Evolutionary conservation across 257 asterid genomes (phyloP).

Genomic region (Jacaranda copaia): DNA sequence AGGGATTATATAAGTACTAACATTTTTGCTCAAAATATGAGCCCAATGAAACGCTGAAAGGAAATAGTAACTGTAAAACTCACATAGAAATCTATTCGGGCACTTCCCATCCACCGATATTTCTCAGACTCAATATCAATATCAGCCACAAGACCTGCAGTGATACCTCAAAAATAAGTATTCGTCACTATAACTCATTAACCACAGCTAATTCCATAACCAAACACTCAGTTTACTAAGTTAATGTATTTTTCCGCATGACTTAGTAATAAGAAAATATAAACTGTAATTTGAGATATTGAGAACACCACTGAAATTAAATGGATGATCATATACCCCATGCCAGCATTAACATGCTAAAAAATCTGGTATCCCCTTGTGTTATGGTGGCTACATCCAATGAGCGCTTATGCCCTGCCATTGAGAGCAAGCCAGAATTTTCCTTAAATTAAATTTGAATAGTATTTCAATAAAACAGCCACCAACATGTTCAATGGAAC

Average conservation of each 20-base stretch:
- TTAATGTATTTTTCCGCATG: slow-evolving; percentile 28
- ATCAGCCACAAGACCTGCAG: slow-evolving; percentile 93
- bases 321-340: slow-evolving; percentile 70
- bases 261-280: slow-evolving; percentile 24
- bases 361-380: slow-evolving; percentile 71
- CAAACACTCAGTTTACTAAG: slow-evolving; percentile 17
- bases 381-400: slow-evolving; percentile 85
- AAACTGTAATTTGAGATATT: slow-evolving; percentile 17
- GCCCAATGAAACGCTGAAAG: slow-evolving; percentile 5
- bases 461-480: background rate
- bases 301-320: slow-evolving; percentile 26
- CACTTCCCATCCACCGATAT: slow-evolving; percentile 99
- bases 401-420: slow-evolving; percentile 79
- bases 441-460: slow-evolving; percentile 9
- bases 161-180: slow-evolving; percentile 28
- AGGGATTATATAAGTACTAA: background rate
- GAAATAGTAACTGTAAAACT: slow-evolving; percentile 42
- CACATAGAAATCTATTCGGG: slow-evolving; percentile 92
- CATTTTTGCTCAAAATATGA: slow-evolving; percentile 14
- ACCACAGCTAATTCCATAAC: slow-evolving; percentile 8
- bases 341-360: slow-evolving; percentile 92
- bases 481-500: slow-evolving; percentile 1
- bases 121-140: slow-evolving; percentile 97
- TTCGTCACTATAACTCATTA: slow-evolving; percentile 28
- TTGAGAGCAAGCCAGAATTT: slow-evolving; percentile 31